These are phyloP conservation scores for Phytophthora fragariaefolia DNA, from an alignment of 352 stramenopile species.

Conservation along the genomic window DNA sequence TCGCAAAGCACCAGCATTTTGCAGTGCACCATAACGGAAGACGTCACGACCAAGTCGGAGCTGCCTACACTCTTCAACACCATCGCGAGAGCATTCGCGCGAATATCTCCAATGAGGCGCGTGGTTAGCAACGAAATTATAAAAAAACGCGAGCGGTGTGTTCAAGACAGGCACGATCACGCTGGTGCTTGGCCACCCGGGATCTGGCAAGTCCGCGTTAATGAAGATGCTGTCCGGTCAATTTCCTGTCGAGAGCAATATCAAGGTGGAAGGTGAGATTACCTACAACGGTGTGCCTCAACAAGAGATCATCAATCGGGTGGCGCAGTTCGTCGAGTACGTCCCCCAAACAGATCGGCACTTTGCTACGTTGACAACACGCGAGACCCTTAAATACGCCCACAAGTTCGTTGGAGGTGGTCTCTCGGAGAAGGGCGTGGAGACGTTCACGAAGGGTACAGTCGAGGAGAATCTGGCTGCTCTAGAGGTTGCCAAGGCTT, in stretches of 20 bases:
- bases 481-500: conserved; percentile 7
- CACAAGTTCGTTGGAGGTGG: conserved; percentile 27
- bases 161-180: conserved; percentile 25
- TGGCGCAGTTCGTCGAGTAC: conserved; percentile 39
- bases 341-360: conserved; percentile 35
- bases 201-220: conserved; percentile 18
- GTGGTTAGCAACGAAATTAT: conserved; percentile 35
- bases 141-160: conserved; percentile 34
- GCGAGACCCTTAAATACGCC: conserved; percentile 41
- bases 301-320: conserved; percentile 16
- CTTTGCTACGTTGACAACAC: conserved; percentile 40
- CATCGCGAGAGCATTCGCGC: conserved; percentile 14
- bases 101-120: conserved; percentile 21
- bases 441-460: conserved; percentile 32
- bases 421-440: conserved; percentile 15
- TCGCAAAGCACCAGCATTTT: no score
- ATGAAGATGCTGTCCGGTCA: conserved; percentile 37
- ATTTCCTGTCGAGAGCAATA: conserved; percentile 26
- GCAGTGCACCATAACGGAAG: conserved; percentile 25
- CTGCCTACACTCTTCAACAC: conserved; percentile 50
- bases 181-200: conserved; percentile 9
- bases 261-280: conserved; percentile 30
- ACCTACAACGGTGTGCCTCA: conserved; percentile 15
- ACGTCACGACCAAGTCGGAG: conserved; percentile 24
- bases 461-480: conserved; percentile 7